Base-by-base conservation (phyloP, 148 eudicot species). In the Amaranthus cruentus region DNA sequence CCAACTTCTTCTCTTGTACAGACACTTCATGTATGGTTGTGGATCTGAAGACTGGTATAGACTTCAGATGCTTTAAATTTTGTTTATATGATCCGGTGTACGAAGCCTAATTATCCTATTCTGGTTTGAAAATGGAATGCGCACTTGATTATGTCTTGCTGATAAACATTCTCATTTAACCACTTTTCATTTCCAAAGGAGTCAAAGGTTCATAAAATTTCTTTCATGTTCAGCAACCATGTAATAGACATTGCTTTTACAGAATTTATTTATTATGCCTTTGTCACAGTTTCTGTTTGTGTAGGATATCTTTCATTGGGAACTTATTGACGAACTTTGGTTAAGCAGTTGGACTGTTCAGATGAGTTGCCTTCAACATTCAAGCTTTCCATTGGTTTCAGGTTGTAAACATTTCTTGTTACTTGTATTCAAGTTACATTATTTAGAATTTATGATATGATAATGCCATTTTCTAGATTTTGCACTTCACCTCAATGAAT, bases 311-410 rank as follows among this genome's bases (percentile, higher is more conserved):
- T 43, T 78, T 73, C 82, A 73, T 75, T 57, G 82, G 82, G 74
- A 82, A 80, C 72, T 84, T 76, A 68, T 74, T 48, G 66, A 73
- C 79, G 79, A 70, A 51, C 72, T 77, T 55, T 74, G 64, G 75
- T 64, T 50, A 71, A 47, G 57, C 71, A 68, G 18, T 78, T 53
- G 62, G 76, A 55, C 47, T 55, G 61, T 72, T 66, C 28, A 72
- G 81, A 66, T 73, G 55, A 66, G 70, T 68, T 75, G 57, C 76
- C 48, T 73, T 68, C 56, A 57, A 59, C 76, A 47, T 73, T 61
- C 49, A 57, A 62, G 12, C 6, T 54, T 54, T 21, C 62, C 65
- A 63, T 13, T 6, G 1, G 71, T 59, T 47, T 48, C 43, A 10
- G 14, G 9, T 48, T 58, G 79, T 70, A 66, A 76, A 77, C 80